Evolutionary conservation across 78 protist genomes (phyloP).

Genomic region (Pigoraptor vietnamica): DNA sequence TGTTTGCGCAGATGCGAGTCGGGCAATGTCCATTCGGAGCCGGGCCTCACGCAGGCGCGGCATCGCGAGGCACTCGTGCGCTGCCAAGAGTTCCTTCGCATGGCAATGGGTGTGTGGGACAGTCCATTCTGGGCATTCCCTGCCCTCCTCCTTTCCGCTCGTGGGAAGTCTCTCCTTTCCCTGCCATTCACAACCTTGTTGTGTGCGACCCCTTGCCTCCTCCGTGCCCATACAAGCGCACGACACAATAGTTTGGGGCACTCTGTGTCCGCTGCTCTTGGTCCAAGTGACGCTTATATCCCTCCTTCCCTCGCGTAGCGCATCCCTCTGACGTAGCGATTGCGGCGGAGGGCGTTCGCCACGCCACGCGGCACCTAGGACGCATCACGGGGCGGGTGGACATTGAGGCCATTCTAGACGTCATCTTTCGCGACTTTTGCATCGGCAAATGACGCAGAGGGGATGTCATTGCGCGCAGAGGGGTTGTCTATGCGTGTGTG

Average conservation of each 20-base stretch:
- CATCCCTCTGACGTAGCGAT: slow-evolving; percentile 26
- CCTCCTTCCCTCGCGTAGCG: no score
- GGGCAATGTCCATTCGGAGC: not conserved
- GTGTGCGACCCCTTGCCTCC: no score
- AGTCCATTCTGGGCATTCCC: no score
- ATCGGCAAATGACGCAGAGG: slow-evolving; percentile 75
- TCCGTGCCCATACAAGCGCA: no score
- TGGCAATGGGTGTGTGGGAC: not conserved
- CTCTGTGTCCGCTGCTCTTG: no score
- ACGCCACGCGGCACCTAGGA: slow-evolving; percentile 42
- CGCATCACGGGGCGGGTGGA: slow-evolving; percentile 54
- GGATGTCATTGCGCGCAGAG: no score
- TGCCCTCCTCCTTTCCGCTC: no score
- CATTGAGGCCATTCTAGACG: slow-evolving; percentile 71
- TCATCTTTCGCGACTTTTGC: slow-evolving; percentile 77
- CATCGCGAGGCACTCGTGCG: slow-evolving; percentile 22
- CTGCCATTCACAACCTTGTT: no score
- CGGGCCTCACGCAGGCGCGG: slow-evolving; percentile 14
- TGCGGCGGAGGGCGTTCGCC: slow-evolving; percentile 61
- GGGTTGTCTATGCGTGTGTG: no score
- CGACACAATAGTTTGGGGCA: no score
- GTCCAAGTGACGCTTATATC: no score
- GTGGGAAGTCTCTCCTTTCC: no score
- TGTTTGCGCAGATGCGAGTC: not conserved
- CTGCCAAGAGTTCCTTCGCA: not conserved